Conservation (phyloP, 2,329 filamentous ascomycete genomes). For the Penicillium sp. region DNA sequence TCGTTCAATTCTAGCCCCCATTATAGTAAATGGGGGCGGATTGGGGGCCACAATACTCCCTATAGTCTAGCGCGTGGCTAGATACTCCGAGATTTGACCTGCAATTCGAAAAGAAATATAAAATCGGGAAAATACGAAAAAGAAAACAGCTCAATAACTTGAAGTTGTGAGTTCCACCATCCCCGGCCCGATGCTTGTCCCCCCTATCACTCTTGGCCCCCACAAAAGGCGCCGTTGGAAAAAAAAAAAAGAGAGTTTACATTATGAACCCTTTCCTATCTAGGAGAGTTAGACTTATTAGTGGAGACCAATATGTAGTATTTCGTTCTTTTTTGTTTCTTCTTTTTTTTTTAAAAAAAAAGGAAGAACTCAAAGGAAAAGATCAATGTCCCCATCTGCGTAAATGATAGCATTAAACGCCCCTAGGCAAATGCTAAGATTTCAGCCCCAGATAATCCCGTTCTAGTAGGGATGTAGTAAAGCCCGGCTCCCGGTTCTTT, state of each 20-base stretch:
- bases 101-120: neutral
- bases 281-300: neutral
- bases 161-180: neutral
- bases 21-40: conserved; percentile 18
- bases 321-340: neutral
- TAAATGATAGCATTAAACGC: neutral
- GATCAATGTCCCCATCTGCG: neutral
- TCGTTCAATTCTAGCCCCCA: conserved; percentile 22
- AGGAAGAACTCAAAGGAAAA: neutral
- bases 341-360: neutral
- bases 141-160: neutral
- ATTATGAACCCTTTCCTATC: neutral
- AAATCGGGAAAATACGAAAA: neutral
- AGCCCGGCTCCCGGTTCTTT: neutral
- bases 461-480: neutral
- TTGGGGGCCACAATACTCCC: conserved; percentile 25
- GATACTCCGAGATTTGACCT: neutral
- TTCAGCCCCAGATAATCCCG: neutral
- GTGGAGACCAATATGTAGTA: neutral
- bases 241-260: neutral
- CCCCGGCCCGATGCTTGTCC: conserved; percentile 9
- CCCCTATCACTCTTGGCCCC: conserved; percentile 17
- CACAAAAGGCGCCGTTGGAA: conserved; percentile 22
- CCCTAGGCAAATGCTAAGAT: neutral
- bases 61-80: neutral